phyloP scores from a whole-genome alignment of 23 red algal genomes.

The Gracilaria domingensis region DNA sequence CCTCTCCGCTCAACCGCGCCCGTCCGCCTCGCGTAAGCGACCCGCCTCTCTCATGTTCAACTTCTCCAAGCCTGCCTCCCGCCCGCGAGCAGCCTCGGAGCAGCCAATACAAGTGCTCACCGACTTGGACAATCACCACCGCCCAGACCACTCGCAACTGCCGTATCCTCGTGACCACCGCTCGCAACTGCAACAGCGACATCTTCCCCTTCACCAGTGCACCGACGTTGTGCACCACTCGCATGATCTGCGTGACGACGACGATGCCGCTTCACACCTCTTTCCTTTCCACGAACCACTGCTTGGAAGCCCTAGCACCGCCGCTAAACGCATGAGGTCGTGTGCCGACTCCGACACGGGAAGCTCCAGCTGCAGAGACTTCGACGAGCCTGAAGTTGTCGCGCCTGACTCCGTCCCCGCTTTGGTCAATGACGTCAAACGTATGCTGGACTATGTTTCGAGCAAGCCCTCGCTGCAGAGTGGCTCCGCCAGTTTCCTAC shows the following conservation, averaged over 20 bases:
- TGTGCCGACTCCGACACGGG: slow-evolving; percentile 52
- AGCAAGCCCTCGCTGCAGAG: slow-evolving; percentile 80
- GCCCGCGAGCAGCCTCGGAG: slow-evolving; percentile 6
- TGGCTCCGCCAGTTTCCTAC: slow-evolving; percentile 94
- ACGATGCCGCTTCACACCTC: slow-evolving; percentile 4
- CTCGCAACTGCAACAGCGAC: background rate
- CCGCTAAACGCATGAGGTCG: slow-evolving; percentile 65
- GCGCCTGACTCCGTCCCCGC: slow-evolving; percentile 86
- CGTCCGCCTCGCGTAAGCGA: slow-evolving; percentile 22
- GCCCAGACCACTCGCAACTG: background rate
- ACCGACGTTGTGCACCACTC: slow-evolving; percentile 41
- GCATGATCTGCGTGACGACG: slow-evolving; percentile 25
- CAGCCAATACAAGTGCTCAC: slow-evolving; percentile 20
- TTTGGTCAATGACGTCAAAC: slow-evolving; percentile 65
- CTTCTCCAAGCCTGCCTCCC: slow-evolving; percentile 41
- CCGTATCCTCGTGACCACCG: background rate
- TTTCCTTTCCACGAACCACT: slow-evolving; percentile 5
- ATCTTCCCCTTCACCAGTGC: background rate
- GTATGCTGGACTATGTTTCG: slow-evolving; percentile 87
- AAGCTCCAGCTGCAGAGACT: slow-evolving; percentile 68
- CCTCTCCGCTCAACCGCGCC: background rate
- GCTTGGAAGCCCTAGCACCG: background rate
- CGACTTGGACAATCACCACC: background rate
- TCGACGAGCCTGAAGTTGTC: slow-evolving; percentile 68
- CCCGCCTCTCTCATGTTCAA: slow-evolving; percentile 62